Percentiles rank a stretch among this genome's conserved stretches.
phyloP scores from a whole-genome alignment of 345 rosid species.

The Hevea brasiliensis region DNA sequence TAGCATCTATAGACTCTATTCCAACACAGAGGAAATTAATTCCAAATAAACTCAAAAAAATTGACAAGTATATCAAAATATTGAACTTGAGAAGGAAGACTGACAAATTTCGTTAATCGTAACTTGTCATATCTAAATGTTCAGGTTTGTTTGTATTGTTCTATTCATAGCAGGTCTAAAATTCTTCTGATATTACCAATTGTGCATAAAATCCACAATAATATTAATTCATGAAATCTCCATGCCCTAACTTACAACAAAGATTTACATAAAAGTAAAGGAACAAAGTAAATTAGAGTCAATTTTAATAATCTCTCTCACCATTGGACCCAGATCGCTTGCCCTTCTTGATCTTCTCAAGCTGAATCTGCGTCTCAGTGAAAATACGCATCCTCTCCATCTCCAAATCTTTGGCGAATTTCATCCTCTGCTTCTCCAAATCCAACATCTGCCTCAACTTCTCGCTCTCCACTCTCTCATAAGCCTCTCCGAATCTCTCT shows the following conservation, averaged over 20 bases:
- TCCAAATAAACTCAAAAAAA: neutral
- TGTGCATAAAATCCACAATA: constrained; percentile 15
- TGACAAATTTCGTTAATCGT: neutral
- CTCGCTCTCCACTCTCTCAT: constrained; percentile 79
- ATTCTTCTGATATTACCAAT: constrained; percentile 13
- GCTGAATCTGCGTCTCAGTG: constrained; percentile 92
- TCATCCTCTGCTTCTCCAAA: constrained; percentile 97
- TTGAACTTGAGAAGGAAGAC: neutral
- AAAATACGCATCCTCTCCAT: constrained; percentile 93
- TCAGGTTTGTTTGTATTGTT: constrained; percentile 1
- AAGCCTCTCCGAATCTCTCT: constrained; percentile 84
- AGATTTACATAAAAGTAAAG: constrained; percentile 15
- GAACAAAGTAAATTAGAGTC: neutral
- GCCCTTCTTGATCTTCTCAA: constrained; percentile 71
- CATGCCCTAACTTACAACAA: constrained; percentile 21
- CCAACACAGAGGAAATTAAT: neutral
- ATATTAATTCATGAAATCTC: constrained; percentile 5
- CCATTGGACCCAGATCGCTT: constrained; percentile 45
- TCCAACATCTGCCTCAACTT: constrained; percentile 94
- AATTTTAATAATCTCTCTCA: constrained; percentile 31
- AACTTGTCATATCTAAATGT: neutral
- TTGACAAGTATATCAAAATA: neutral
- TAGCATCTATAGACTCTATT: neutral
- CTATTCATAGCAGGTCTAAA: neutral
- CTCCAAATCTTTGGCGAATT: constrained; percentile 90